Conservation (phyloP, 1,139 yeast species). For the Kluyveromyces sp. region DNA sequence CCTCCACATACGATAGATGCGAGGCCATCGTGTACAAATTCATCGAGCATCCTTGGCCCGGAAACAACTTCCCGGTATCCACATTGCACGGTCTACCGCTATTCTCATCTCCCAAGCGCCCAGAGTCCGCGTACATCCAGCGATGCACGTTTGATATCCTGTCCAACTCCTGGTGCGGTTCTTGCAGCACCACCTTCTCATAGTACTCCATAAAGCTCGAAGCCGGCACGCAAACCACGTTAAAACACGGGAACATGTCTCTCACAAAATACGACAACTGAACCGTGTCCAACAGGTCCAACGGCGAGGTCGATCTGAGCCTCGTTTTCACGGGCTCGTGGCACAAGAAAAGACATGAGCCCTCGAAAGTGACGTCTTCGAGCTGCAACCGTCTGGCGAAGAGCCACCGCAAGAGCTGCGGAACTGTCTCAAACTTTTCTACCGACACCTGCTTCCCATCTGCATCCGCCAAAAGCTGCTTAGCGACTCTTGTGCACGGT, state of each 20-base stretch:
- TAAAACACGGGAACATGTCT: slow-evolving; percentile 6
- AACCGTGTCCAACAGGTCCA: neutral
- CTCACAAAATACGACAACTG: neutral
- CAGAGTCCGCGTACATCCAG: slow-evolving; percentile 13
- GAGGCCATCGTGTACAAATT: slow-evolving; percentile 14
- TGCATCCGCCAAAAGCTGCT: neutral
- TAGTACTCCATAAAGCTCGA: slow-evolving; percentile 5
- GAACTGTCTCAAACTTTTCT: neutral
- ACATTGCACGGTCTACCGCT: neutral
- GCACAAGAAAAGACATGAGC: slow-evolving; percentile 2
- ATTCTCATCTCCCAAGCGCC: neutral
- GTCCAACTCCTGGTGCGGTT: slow-evolving; percentile 1
- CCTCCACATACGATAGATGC: slow-evolving; percentile 9
- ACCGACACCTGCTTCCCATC: neutral
- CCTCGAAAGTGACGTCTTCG: slow-evolving; percentile 2
- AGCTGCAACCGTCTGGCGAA: slow-evolving; percentile 2
- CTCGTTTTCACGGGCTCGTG: slow-evolving; percentile 1
- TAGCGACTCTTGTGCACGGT: slow-evolving; percentile 1
- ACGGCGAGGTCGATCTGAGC: slow-evolving; percentile 1
- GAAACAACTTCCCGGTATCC: neutral
- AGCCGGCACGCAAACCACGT: slow-evolving; percentile 1
- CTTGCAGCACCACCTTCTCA: slow-evolving; percentile 8
- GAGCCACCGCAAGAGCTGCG: slow-evolving; percentile 5
- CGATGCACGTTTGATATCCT: slow-evolving; percentile 5
- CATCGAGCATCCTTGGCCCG: slow-evolving; percentile 8